Conservation (phyloP, 2,329 filamentous ascomycete species). For the Magnaporthiopsis incrustans region DNA sequence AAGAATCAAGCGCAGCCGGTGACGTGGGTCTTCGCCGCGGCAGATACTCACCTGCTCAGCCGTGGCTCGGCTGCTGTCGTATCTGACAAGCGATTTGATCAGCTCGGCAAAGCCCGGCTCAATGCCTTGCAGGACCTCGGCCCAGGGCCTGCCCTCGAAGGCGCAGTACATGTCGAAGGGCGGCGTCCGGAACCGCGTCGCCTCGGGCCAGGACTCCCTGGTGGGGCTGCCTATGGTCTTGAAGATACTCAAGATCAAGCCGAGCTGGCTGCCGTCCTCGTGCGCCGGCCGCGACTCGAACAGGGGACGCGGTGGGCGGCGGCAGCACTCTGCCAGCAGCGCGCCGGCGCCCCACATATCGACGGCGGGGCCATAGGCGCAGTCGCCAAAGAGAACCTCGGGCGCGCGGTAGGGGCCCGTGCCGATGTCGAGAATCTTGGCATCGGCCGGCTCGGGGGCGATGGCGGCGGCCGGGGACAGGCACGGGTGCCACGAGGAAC, state of each 20-base stretch:
- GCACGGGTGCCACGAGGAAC: conserved; percentile 73
- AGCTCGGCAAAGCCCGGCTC: conserved; percentile 54
- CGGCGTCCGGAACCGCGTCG: conserved; percentile 54
- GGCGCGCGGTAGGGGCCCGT: conserved; percentile 86
- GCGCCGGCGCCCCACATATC: conserved; percentile 89
- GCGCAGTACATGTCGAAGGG: conserved; percentile 87
- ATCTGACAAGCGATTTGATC: conserved; percentile 60
- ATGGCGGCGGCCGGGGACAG: conserved; percentile 37
- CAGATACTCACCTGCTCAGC: conserved; percentile 46
- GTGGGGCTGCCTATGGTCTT: conserved; percentile 83
- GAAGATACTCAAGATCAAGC: conserved; percentile 87
- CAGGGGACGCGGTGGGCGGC: conserved; percentile 46
- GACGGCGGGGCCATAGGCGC: conserved; percentile 59
- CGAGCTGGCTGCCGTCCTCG: conserved; percentile 85
- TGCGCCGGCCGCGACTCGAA: conserved; percentile 68
- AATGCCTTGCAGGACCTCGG: conserved; percentile 56
- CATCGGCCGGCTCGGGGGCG: conserved; percentile 47
- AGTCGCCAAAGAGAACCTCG: conserved; percentile 81
- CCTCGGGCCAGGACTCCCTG: conserved; percentile 75
- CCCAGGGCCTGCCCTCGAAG: conserved; percentile 63
- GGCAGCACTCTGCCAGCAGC: conserved; percentile 69
- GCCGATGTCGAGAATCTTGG: conserved; percentile 87
- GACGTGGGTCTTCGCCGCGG: neutral
- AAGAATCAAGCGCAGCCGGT: neutral
- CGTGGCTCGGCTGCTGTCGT: conserved; percentile 60